A percentile compares a stretch with the other conserved stretches of the same genome.
Conservation (phyloP, 164 flowering plant species). For the Brasenia schreberi region DNA sequence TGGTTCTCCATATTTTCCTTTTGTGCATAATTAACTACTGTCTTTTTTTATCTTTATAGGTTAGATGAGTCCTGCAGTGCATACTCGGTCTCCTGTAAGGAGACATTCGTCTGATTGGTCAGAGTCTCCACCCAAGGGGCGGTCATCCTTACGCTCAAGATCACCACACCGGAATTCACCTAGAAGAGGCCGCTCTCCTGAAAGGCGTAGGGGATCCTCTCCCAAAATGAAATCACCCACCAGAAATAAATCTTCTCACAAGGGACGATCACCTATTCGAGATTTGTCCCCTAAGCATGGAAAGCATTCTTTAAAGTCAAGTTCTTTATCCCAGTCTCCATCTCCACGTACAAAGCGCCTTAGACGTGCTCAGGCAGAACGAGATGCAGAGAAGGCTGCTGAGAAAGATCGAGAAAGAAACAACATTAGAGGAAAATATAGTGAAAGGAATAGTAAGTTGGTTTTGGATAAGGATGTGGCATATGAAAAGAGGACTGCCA, state of each 20-base stretch:
- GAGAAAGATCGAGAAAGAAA: conserved; percentile 8
- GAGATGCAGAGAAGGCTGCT: conserved; percentile 16
- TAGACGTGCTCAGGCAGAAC: conserved; percentile 29
- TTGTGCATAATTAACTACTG: no score
- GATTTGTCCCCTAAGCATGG: conserved; percentile 16
- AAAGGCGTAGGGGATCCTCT: conserved; percentile 22
- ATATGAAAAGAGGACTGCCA: conserved; percentile 26
- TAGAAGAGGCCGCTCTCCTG: conserved; percentile 35
- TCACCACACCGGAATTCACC: conserved; percentile 35
- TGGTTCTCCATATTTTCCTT: no score
- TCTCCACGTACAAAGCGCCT: conserved; percentile 44
- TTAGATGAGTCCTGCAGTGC: conserved; percentile 17
- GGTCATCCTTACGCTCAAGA: conserved; percentile 1
- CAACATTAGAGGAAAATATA: conserved; percentile 17
- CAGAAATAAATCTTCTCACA: conserved; percentile 13
- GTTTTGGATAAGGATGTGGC: conserved; percentile 19
- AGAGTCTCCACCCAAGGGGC: conserved; percentile 31
- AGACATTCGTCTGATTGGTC: conserved; percentile 13
- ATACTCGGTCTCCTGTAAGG: conserved; percentile 11
- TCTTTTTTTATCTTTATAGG: background rate
- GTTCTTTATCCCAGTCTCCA: conserved; percentile 28
- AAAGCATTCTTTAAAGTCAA: conserved; percentile 6
- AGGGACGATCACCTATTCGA: conserved; percentile 11
- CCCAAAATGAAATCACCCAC: conserved; percentile 25
- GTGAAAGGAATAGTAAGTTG: conserved; percentile 19